Percentiles rank a stretch among this genome's conserved stretches.
These are phyloP conservation scores for Pseudogymnoascus sp. DNA, from an alignment of 2,329 filamentous ascomycete genomes.

Conservation along the genomic window DNA sequence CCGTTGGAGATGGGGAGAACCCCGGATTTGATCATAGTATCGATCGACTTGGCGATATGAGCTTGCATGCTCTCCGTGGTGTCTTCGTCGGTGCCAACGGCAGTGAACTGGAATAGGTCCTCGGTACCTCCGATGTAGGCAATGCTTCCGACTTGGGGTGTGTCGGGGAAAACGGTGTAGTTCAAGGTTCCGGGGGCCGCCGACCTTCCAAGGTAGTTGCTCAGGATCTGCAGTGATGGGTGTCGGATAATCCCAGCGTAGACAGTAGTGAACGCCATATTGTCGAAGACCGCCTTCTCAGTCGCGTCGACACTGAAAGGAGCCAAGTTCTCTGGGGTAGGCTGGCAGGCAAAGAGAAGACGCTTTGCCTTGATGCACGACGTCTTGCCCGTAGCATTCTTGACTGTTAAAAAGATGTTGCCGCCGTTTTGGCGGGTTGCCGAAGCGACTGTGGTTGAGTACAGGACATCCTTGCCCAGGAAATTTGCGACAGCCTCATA, in stretches of 20 bases:
- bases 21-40: conserved; percentile 25
- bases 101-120: conserved; percentile 29
- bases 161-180: conserved; percentile 22
- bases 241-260: conserved; percentile 25
- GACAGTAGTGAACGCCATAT: conserved; percentile 16
- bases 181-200: conserved; percentile 19
- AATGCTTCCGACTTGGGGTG: conserved; percentile 23
- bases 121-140: conserved; percentile 27
- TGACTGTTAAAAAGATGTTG: conserved; percentile 16
- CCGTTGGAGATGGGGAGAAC: conserved; percentile 14
- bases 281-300: conserved; percentile 20
- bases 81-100: conserved; percentile 23
- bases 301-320: conserved; percentile 18
- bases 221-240: conserved; percentile 20
- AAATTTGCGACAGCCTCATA: conserved; percentile 17
- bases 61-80: conserved; percentile 20
- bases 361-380: conserved; percentile 20
- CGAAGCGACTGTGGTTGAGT: conserved; percentile 18
- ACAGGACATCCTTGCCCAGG: conserved; percentile 21
- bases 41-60: conserved; percentile 25
- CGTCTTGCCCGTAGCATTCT: conserved; percentile 1
- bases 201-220: conserved; percentile 20
- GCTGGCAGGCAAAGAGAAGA: conserved; percentile 23
- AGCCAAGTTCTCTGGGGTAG: conserved; percentile 19
- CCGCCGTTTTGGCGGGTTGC: conserved; percentile 15